These are phyloP conservation scores for Neoscytalidium dimidiatum DNA, from an alignment of 2,329 filamentous ascomycete genomes.

Conservation along the genomic window DNA sequence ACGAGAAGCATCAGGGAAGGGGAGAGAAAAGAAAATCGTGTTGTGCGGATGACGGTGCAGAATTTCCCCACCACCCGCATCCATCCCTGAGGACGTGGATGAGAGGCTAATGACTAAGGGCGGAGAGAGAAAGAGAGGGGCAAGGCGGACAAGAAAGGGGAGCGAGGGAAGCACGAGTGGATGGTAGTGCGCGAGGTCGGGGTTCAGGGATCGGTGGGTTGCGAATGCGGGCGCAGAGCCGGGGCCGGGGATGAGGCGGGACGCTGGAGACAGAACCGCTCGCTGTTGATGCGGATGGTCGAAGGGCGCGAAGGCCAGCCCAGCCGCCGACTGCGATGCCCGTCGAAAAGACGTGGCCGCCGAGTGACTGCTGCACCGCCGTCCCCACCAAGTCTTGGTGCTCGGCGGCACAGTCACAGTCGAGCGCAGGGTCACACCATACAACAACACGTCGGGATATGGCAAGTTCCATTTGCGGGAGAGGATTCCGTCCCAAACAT, in stretches of 20 bases:
- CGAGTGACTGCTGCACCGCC: background rate
- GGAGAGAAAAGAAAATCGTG: background rate
- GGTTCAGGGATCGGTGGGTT: constrained; percentile 4
- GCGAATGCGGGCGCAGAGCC: background rate
- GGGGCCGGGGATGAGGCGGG: background rate
- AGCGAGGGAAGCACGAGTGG: background rate
- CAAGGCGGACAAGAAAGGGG: background rate
- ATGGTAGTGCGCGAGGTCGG: background rate
- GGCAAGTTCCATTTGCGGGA: constrained; percentile 4
- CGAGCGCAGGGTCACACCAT: background rate
- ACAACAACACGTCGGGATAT: background rate
- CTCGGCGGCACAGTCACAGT: background rate
- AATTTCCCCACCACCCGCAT: background rate
- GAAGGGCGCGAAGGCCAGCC: background rate
- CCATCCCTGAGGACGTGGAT: background rate
- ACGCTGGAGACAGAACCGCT: background rate
- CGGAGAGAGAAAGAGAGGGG: background rate
- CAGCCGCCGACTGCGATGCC: background rate
- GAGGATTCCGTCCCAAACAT: constrained; percentile 4
- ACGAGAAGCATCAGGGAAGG: background rate
- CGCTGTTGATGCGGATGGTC: too few species aligned
- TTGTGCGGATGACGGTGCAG: background rate
- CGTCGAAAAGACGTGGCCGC: constrained; percentile 6
- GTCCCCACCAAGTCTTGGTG: background rate
- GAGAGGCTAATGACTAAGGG: background rate